Evolutionary conservation across 2,329 filamentous ascomycete genomes (phyloP), one percentile per base, ranked within the genome.

Genomic region (Aspergillus piperis): DNA sequence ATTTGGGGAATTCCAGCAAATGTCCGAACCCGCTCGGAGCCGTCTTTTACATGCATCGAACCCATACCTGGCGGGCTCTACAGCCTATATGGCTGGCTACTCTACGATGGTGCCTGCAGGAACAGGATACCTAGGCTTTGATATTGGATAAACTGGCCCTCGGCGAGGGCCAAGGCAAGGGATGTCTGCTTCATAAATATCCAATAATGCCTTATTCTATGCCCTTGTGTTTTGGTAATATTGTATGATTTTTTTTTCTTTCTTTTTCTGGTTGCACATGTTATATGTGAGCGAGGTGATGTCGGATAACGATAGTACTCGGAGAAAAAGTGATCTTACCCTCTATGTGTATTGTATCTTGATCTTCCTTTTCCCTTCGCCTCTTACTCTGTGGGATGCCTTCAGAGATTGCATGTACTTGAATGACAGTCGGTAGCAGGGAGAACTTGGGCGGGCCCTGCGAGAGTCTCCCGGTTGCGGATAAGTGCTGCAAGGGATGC

Each of bases 1-100:
- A 10, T 57, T 74, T 19, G 68, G 75, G 15, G 64, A 73, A 32
- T 78, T 77, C 52, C 68, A 75, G 56, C 63, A 63, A 3, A 59
- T 71, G 21, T 76, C 75, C 8, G 66, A 67, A 0, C 49, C 66
- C 6, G 49, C 75, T 23, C 70, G 64, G 32, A 64, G 66, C 21
- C 67, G 65, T 50, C 62, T 77, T 15, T 57, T 67, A 52, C 66
- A 69, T n/a, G 62, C 63, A 15, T 61, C 69, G 8, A 44, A 61
- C 23, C 59, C 61, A 8, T 74, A 73, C 57, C 19, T 64, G 10
- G 30, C 60, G n/a, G 54, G 57, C 11, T 41, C 63, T n/a, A 57
- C 50, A n/a, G 50, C 59, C 15, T 68, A 65, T 56, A 53, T 66
- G 19, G 19, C 61, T 13, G 62, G 58, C 17, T 60, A 54, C 23